These are phyloP conservation scores for Berberis vulgaris DNA, from an alignment of 164 flowering plant species.

Conservation along the genomic window DNA sequence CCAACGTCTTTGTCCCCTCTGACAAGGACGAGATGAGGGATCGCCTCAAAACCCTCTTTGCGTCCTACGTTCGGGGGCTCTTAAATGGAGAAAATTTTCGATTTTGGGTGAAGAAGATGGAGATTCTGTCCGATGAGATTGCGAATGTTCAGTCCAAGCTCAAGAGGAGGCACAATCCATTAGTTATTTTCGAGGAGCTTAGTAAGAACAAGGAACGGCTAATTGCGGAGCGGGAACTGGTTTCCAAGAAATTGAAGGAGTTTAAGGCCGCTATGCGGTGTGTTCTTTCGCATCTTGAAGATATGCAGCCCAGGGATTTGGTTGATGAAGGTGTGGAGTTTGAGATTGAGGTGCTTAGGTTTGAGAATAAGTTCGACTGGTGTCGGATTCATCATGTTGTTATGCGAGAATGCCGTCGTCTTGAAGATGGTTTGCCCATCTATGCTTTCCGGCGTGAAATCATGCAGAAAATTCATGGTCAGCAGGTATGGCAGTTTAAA, in stretches of 20 bases:
- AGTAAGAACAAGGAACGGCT: conserved; percentile 23
- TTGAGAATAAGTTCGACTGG: conserved; percentile 36
- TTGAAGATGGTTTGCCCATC: conserved; percentile 67
- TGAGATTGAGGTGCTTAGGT: conserved; percentile 21
- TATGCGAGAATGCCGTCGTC: conserved; percentile 53
- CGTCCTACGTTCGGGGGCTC: conserved; percentile 12
- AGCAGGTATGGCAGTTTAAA: conserved; percentile 41
- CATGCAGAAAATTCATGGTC: conserved; percentile 26
- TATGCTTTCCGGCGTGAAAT: conserved; percentile 43
- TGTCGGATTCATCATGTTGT: conserved; percentile 34
- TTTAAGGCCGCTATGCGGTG: conserved; percentile 51
- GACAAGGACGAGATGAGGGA: conserved; percentile 42
- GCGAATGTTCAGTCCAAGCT: conserved; percentile 6
- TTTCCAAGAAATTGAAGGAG: conserved; percentile 45
- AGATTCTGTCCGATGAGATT: conserved; percentile 23
- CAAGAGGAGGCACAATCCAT: not conserved
- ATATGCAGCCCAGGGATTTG: conserved; percentile 5
- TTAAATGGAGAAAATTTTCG: conserved; percentile 29
- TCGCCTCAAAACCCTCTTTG: conserved; percentile 35
- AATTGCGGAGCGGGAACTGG: conserved; percentile 27
- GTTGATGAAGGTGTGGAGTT: conserved; percentile 6
- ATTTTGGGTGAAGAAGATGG: conserved; percentile 27
- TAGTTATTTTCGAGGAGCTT: conserved; percentile 5
- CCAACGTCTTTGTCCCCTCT: conserved; percentile 24
- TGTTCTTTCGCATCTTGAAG: conserved; percentile 30